Evolutionary conservation across 495 filamentous ascomycete species (phyloP).

Genomic region (Hypoxylon cercidicola): DNA sequence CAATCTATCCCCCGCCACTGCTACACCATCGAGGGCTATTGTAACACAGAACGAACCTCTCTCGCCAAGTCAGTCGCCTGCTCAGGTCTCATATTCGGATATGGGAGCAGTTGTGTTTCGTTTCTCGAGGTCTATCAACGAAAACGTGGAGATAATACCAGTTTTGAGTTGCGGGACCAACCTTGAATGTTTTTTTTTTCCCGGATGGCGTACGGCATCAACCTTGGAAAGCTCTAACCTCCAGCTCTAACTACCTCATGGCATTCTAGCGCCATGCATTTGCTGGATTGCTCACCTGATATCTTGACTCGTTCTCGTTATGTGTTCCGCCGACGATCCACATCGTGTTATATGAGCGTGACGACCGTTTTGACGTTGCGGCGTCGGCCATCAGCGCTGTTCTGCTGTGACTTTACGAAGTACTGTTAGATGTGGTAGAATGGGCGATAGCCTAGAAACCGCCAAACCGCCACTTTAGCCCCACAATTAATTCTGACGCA

Average conservation of each 20-base stretch:
- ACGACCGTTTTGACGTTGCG: too few species aligned
- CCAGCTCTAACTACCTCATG: too few species aligned
- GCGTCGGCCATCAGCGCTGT: too few species aligned
- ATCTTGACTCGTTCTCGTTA: conserved; percentile 8
- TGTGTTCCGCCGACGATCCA: conserved; percentile 4
- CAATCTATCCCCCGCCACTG: conserved; percentile 1
- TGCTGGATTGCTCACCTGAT: too few species aligned
- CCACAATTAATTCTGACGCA: too few species aligned
- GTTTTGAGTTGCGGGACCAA: conserved; percentile 30
- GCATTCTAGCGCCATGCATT: too few species aligned
- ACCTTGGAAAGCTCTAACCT: neutral
- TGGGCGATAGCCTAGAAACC: too few species aligned
- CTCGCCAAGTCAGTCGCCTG: neutral
- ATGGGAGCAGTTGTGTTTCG: neutral
- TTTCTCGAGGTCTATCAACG: conserved; percentile 11
- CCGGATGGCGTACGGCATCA: conserved; percentile 21
- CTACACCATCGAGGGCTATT: neutral
- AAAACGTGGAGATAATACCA: conserved; percentile 11
- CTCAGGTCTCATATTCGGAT: neutral
- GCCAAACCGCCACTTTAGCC: too few species aligned
- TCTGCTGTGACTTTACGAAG: too few species aligned
- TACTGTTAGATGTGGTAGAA: too few species aligned
- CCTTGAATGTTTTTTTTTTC: conserved; percentile 23
- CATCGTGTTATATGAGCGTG: conserved; percentile 1
- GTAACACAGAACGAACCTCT: conserved; percentile 5